Evolutionary conservation across 2,329 filamentous ascomycete genomes (phyloP).

Genomic region (Fusarium pininemorale): DNA sequence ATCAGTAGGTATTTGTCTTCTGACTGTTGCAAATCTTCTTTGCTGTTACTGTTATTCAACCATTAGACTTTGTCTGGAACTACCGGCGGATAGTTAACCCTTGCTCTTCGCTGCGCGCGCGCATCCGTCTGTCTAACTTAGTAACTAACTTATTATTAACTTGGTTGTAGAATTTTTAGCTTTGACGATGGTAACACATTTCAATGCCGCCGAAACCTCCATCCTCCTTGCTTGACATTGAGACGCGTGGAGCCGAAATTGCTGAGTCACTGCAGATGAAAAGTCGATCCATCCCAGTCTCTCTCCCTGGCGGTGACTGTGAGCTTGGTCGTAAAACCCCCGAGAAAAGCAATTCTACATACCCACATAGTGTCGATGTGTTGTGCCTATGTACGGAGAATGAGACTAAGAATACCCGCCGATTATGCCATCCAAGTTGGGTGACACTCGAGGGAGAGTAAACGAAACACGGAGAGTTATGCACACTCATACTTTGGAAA

Average conservation of each 20-base stretch:
- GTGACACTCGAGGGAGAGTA: neutral
- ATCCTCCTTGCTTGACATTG: neutral
- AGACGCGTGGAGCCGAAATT: slow-evolving; percentile 7
- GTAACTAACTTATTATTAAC: neutral
- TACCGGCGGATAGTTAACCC: neutral
- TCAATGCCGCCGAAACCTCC: neutral
- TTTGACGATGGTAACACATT: neutral
- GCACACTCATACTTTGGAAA: slow-evolving; percentile 3
- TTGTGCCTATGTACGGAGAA: neutral
- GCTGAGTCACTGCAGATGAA: slow-evolving; percentile 11
- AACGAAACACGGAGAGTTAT: slow-evolving; percentile 12
- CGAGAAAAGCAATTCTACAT: slow-evolving; percentile 30
- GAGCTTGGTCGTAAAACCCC: slow-evolving; percentile 22
- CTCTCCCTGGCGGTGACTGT: slow-evolving; percentile 16
- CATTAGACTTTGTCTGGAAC: neutral
- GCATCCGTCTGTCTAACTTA: neutral
- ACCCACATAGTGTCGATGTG: slow-evolving; percentile 7
- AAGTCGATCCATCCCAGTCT: slow-evolving; percentile 17
- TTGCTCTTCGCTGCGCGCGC: neutral
- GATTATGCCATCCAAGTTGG: neutral
- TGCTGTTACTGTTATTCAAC: neutral
- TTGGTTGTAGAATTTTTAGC: neutral
- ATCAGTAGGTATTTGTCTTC: neutral
- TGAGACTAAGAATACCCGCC: neutral
- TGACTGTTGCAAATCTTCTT: neutral